Evolutionary conservation across 129 eudicot genomes (phyloP), one percentile per base, ranked within the genome.

Genomic region (Tanacetum coccineum): DNA sequence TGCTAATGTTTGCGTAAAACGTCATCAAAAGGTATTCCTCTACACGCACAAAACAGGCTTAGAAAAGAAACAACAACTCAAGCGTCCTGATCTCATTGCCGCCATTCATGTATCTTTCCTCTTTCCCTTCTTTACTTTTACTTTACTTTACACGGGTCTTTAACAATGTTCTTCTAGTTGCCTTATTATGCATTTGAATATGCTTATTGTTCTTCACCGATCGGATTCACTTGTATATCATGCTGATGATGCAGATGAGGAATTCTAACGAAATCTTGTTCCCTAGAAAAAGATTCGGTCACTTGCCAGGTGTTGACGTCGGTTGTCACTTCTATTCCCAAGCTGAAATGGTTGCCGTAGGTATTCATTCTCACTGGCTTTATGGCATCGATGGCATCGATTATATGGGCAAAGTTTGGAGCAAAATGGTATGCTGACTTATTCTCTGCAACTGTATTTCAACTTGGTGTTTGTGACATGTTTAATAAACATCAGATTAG

Each of bases 201-300:
- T n/a, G 4, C 4, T 26, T 26, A 26, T 26, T 26, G 30, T 9
- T 32, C 15, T 64, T 62, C 59, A 66, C 25, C 72, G 45, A 72
- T 64, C 39, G 62, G 26, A 20, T n/a, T n/a, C n/a, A n/a, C n/a
- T 32, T 6, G n/a, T 30, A 26, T 45, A 57, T n/a, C n/a, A n/a
- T n/a, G n/a, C n/a, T 39, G 48, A n/a, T n/a, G n/a, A 52, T 51
- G 71, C 85, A 83, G 88, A 83, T 83, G 88, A 17, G 50, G 17
- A 59, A 61, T 62, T 55, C 40, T 57, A 70, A 74, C 4, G 67
- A 65, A 52, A 57, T 80, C 44, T 48, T 83, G 75, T 79, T 72
- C 56, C 82, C 82, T 21, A 58, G 40, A 18, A 83, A 76, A 78
- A 73, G 52, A 76, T 49, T 76, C 73, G 88, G 88, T 18, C 80